A percentile compares a stretch with the other conserved stretches of the same genome.
Conservation (phyloP, 176 grass and related monocot species). For the Aegilops tauschii region DNA sequence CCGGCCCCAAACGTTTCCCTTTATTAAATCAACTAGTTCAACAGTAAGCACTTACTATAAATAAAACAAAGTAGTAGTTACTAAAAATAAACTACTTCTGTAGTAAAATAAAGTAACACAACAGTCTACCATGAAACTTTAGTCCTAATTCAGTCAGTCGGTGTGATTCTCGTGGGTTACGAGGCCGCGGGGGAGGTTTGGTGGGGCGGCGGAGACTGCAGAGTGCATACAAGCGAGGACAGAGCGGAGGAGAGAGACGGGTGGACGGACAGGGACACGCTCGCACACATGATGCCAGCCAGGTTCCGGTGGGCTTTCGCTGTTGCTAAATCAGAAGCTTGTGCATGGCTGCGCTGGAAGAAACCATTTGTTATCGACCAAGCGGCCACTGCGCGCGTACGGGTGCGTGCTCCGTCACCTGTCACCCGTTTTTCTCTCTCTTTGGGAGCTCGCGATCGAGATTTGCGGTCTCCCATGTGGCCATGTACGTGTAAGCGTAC, state of each 20-base stretch:
- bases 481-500: not conserved
- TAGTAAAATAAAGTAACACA: no score
- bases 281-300: conserved; percentile 13
- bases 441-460: not conserved
- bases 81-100: no score
- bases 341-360: conserved; percentile 21
- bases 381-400: not conserved
- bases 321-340: not conserved
- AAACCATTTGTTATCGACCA: not conserved
- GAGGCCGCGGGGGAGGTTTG: not conserved
- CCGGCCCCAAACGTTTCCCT: no score
- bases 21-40: no score
- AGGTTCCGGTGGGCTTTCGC: conserved; percentile 19
- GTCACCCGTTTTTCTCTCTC: not conserved
- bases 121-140: no score
- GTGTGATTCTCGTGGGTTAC: not conserved
- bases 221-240: not conserved
- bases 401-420: conserved; percentile 8
- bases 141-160: no score
- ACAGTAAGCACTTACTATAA: no score
- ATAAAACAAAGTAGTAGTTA: no score
- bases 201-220: not conserved
- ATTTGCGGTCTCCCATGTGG: not conserved
- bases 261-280: not conserved
- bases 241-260: not conserved